A percentile compares a stretch with the other conserved stretches of the same genome.
These are phyloP conservation scores for Gossypium rotundifolium DNA, from an alignment of 345 rosid genomes.

Conservation along the genomic window DNA sequence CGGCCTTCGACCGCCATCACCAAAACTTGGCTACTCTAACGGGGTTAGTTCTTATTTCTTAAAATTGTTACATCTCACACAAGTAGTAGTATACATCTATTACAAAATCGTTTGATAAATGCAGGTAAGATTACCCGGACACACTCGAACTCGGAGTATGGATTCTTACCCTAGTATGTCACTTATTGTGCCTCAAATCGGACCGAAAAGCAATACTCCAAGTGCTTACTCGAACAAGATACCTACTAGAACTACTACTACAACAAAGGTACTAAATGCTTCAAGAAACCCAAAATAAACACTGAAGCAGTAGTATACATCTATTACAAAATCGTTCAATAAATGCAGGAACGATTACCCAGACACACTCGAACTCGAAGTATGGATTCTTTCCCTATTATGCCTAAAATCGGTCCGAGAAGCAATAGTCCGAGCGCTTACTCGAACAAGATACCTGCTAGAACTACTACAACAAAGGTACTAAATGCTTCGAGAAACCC, in stretches of 20 bases:
- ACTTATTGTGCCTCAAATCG: conserved; percentile 25
- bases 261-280: conserved; percentile 28
- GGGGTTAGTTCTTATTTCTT: conserved; percentile 56
- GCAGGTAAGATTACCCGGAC: conserved; percentile 45
- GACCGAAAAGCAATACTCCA: conserved; percentile 23
- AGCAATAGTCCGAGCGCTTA: conserved; percentile 26
- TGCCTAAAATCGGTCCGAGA: conserved; percentile 30
- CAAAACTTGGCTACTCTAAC: conserved; percentile 87
- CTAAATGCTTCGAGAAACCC: conserved; percentile 32
- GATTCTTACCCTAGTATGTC: conserved; percentile 21
- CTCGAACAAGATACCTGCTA: conserved; percentile 28
- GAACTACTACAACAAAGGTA: conserved; percentile 32
- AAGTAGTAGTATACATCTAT: conserved; percentile 5
- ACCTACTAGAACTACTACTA: conserved; percentile 29
- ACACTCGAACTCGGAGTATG: conserved; percentile 40
- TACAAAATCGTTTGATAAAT: conserved; percentile 14
- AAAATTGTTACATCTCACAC: conserved; percentile 1
- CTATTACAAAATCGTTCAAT: too few relatives aligned
- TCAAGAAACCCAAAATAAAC: conserved; percentile 28
- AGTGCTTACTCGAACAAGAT: conserved; percentile 28
- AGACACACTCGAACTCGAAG: conserved; percentile 40
- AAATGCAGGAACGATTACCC: conserved; percentile 31
- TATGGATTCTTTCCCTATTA: conserved; percentile 26
- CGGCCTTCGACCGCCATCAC: conserved; percentile 87
- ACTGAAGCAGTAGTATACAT: too few relatives aligned